These are phyloP conservation scores for Candida sanyaensis DNA, from an alignment of 1,139 yeast genomes.

Conservation along the genomic window DNA sequence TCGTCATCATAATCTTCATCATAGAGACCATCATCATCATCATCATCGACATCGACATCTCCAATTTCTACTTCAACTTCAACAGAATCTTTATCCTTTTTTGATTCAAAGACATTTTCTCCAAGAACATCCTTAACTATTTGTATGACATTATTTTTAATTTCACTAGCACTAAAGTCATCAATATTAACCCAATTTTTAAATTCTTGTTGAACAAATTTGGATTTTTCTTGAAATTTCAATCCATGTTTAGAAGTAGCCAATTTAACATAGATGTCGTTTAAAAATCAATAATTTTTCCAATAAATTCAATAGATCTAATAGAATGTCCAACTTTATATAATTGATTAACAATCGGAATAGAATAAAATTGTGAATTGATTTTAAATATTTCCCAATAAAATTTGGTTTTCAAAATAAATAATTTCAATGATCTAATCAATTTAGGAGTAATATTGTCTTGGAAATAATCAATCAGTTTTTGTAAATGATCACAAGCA, in stretches of 20 bases:
- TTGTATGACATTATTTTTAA: conserved; percentile 19
- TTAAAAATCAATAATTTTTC: conserved; percentile 4
- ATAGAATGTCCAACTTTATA: neutral
- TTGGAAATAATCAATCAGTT: conserved; percentile 8
- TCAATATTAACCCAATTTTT: conserved; percentile 26
- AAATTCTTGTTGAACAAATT: conserved; percentile 31
- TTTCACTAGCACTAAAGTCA: conserved; percentile 15
- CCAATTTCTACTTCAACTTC: conserved; percentile 13
- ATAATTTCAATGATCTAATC: neutral
- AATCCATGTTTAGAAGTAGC: conserved; percentile 12
- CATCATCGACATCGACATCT: conserved; percentile 5
- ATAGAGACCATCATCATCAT: conserved; percentile 11
- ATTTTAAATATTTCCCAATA: conserved; percentile 1
- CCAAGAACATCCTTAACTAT: conserved; percentile 24
- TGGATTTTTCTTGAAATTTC: conserved; percentile 19
- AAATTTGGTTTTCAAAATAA: conserved; percentile 1
- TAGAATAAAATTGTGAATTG: neutral
- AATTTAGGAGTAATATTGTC: conserved; percentile 3
- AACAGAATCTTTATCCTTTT: conserved; percentile 13
- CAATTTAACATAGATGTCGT: conserved; percentile 7
- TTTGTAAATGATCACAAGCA: conserved; percentile 5
- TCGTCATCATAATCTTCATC: conserved; percentile 17
- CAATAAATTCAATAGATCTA: conserved; percentile 5
- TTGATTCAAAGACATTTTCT: conserved; percentile 8
- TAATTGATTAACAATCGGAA: conserved; percentile 1